phyloP scores from a whole-genome alignment of 176 grass and related monocot genomes.

The Ampelocalamus luodianensis region DNA sequence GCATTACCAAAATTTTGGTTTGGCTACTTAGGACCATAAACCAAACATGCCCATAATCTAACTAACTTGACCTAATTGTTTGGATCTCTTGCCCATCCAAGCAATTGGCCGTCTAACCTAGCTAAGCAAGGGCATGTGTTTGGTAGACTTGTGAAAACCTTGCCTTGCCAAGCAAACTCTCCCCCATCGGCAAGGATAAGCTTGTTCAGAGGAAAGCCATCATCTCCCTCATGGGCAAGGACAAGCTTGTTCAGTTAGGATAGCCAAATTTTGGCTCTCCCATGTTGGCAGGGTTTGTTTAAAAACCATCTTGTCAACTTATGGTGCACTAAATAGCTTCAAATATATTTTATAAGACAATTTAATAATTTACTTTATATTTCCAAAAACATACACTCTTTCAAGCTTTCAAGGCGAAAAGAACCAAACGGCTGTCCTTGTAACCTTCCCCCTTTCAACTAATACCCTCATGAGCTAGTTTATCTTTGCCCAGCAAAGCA shows the following conservation, averaged over 20 bases:
- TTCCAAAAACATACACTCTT: neutral
- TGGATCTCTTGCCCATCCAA: neutral
- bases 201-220: neutral
- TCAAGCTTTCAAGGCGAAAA: neutral
- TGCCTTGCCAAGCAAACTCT: slow-evolving; percentile 6
- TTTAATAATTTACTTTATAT: neutral
- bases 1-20: no score
- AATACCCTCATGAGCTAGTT: neutral
- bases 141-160: neutral
- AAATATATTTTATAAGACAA: neutral
- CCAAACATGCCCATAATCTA: no score
- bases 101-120: neutral
- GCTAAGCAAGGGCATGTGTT: neutral
- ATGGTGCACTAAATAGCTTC: neutral
- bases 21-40: no score
- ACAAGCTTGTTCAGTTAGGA: neutral
- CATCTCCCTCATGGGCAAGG: neutral
- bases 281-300: neutral
- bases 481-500: neutral
- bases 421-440: neutral
- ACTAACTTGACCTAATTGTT: neutral
- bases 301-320: neutral
- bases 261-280: no score
- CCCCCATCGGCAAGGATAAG: neutral
- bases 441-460: neutral